Base-by-base conservation (phyloP, 495 filamentous ascomycete genomes). In the Annulohypoxylon moriforme region DNA sequence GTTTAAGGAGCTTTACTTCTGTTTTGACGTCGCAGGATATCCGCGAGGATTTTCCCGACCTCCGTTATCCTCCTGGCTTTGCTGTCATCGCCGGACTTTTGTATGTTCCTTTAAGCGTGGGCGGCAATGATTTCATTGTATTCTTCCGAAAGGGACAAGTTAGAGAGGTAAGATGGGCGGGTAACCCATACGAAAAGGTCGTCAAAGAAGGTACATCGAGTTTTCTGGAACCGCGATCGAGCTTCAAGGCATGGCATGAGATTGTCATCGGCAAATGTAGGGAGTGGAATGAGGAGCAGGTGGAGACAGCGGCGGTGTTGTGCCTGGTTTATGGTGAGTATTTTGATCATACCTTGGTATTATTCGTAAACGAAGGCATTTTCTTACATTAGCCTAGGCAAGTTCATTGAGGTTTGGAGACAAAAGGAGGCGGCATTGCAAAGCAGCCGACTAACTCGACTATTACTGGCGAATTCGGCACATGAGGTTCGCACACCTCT, bases 401-500 rank as follows among this genome's bases (percentile, higher is more conserved):
- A 85, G 75, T 84, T 95, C 76, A 95, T 94, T 74, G 91, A 95
- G 74, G 95, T 97, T 7, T 97, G 95, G 95, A 83, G 93, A 62
- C 93, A 97, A 75, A 96, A 96, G 64, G 94, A 98, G 75, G 92
- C 90, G 0, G 92, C 91, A 3, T 79, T 96, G 74, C 90, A 97
- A 67, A 95, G 82, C 71, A 96, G 91, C 61, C 89, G 93, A 44
- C 82, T 98, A 16, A 97, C 93, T 1, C 84, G 88, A 52, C 81
- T 98, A 13, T 79, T 98, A 9, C 83, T 97, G 2, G 93, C 95
- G 9, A 97, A 98, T 74, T 96, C 94, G 0, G 95, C 95, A 0
- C 95, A 98, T 73, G 94, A 97, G 82, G 93, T 98, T 14, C 91
- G 95, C 31, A 98, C 95, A 0, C 94, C 95, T 0, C 82, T 98